Percentiles rank a stretch among this genome's conserved stretches.
phyloP scores from a whole-genome alignment of 495 filamentous ascomycete genomes.

The Filosporella fistucella region DNA sequence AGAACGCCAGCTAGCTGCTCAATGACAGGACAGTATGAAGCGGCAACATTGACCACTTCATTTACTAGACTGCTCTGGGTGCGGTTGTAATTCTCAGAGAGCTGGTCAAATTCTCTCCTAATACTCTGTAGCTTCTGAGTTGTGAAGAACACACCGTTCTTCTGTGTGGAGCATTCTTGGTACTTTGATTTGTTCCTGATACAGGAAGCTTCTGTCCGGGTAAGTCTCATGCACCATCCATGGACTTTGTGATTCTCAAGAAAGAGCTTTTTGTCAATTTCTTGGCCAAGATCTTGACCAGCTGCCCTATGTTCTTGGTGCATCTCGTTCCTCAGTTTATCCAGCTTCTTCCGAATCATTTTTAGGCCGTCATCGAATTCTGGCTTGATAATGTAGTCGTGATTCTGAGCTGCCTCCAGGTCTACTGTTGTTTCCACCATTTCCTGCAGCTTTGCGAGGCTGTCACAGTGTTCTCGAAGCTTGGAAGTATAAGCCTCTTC shows the following conservation, averaged over 20 bases:
- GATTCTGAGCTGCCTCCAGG: constrained; percentile 89
- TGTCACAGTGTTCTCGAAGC: constrained; percentile 67
- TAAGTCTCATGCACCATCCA: constrained; percentile 95
- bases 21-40: constrained; percentile 91
- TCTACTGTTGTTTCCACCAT: constrained; percentile 99
- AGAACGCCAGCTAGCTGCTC: constrained; percentile 86
- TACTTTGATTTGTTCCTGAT: constrained; percentile 90
- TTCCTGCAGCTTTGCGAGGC: constrained; percentile 82
- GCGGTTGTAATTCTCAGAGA: constrained; percentile 92
- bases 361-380: constrained; percentile 91
- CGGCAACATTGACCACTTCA: constrained; percentile 89
- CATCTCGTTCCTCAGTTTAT: constrained; percentile 81
- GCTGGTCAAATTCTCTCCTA: constrained; percentile 88
- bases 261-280: constrained; percentile 97
- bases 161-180: constrained; percentile 95
- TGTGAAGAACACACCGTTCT: constrained; percentile 98
- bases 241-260: constrained; percentile 94
- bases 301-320: constrained; percentile 73
- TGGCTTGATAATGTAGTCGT: constrained; percentile 98
- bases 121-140: constrained; percentile 77
- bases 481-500: constrained; percentile 87
- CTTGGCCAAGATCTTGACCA: constrained; percentile 80
- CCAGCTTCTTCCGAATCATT: constrained; percentile 84
- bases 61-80: constrained; percentile 88
- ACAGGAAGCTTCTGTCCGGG: constrained; percentile 83